A percentile compares a stretch with the other conserved stretches of the same genome.
Evolutionary conservation across 164 flowering plant species (phyloP).

Genomic region (Annona cherimola): DNA sequence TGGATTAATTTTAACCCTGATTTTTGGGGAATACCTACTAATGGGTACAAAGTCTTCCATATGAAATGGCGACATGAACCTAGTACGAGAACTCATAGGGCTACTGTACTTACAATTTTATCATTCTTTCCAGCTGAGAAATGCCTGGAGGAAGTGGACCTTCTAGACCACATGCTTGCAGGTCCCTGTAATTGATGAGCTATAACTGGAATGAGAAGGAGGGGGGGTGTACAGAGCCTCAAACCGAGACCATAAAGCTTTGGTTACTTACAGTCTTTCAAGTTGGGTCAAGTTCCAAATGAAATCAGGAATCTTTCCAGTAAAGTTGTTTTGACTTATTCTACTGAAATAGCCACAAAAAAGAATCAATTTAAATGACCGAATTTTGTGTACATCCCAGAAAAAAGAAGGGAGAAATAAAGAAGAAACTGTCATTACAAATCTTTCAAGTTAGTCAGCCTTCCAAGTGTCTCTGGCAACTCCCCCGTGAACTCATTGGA

Average conservation of each 20-base stretch:
- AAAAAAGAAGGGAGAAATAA: background rate
- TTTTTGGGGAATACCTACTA: no score
- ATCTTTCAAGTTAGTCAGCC: constrained; percentile 12
- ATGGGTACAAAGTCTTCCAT: background rate
- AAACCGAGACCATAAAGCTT: background rate
- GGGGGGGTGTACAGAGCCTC: background rate
- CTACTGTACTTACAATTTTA: constrained; percentile 36
- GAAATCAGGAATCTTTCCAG: constrained; percentile 34
- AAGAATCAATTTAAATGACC: background rate
- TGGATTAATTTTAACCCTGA: background rate
- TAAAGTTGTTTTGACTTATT: constrained; percentile 36
- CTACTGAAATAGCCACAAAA: constrained; percentile 18
- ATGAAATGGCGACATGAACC: background rate
- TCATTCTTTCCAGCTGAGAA: constrained; percentile 33
- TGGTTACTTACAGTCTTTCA: constrained; percentile 23
- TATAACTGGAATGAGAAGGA: background rate
- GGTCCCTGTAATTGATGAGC: constrained; percentile 30
- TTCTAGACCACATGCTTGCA: constrained; percentile 52
- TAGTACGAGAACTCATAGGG: background rate
- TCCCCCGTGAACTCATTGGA: constrained; percentile 20
- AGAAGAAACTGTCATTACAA: constrained; percentile 9
- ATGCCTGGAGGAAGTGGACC: constrained; percentile 63
- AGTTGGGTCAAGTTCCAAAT: constrained; percentile 27
- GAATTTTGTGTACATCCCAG: background rate
- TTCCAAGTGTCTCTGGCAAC: constrained; percentile 14